Evolutionary conservation across 2,329 filamentous ascomycete genomes (phyloP), one percentile per base, ranked within the genome.

Genomic region (Ophiostoma piceae): DNA sequence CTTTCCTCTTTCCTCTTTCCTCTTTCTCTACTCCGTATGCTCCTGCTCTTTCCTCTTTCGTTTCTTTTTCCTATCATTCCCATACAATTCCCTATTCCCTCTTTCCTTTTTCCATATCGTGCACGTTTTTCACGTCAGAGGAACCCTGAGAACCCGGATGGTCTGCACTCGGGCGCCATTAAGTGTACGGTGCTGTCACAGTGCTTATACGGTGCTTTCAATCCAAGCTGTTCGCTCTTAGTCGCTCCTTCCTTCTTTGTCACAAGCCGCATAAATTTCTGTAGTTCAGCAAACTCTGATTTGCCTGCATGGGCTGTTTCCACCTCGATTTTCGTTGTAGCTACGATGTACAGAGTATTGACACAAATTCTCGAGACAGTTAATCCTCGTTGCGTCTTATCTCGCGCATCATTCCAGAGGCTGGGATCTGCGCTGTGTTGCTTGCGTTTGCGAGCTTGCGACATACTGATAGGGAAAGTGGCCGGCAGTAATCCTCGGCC

Each of bases 101-200:
- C 51, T 26, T 57, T 57, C 51, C 51, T 66, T 67, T 70, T 70
- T 66, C 66, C 54, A 64, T 47, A 39, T 39, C 47, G n/a, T 57
- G 51, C 51, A 57, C 51, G 35, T 47, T 67, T 60, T 54, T 26
- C 57, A 32, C 67, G 51, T 37, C 47, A 64, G 29, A 37, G 57
- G 57, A 32, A 64, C 14, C 14, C 5, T 64, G 47, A 70, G 69
- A 71, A 70, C 66, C 68, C 69, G 69, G 69, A 67, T 70, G 69
- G 66, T 29, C 65, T 57, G 14, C 60, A 35, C 41, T 29, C 29
- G 41, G 54, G 19, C 22, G 43, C 62, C 26, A 26, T 35, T 62
- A 35, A 64, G 16, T 37, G 60, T 32, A 64, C 60, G 29, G 60
- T 64, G 60, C 16, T 29, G 16, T 19, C 29, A 64, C 57, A 35